Evolutionary conservation across 345 rosid genomes (phyloP).

Genomic region (Moricandia arvensis): DNA sequence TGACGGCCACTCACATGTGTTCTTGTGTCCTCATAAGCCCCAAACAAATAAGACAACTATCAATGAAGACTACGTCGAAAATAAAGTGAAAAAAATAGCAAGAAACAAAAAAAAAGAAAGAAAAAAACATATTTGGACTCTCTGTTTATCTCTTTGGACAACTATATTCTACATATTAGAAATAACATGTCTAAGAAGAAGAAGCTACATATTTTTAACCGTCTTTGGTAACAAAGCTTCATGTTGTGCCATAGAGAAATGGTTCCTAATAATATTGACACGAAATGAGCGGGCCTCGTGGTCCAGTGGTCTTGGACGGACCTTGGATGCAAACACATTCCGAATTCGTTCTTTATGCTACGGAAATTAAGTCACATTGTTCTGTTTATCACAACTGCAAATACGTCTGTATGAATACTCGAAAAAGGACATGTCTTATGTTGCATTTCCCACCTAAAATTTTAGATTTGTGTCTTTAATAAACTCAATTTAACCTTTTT

Average conservation of each 20-base stretch:
- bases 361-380: too few relatives aligned
- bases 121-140: background rate
- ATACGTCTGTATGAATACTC: too few relatives aligned
- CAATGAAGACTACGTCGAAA: background rate
- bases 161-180: background rate
- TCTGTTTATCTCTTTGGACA: background rate
- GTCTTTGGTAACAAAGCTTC: background rate
- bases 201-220: too few relatives aligned
- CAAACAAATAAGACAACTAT: background rate
- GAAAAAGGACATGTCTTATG: too few relatives aligned
- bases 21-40: background rate
- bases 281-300: too few relatives aligned
- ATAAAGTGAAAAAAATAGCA: background rate
- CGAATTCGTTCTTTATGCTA: too few relatives aligned
- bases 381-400: too few relatives aligned
- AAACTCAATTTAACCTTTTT: too few relatives aligned
- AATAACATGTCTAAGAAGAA: background rate
- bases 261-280: background rate
- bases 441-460: too few relatives aligned
- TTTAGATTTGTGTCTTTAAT: too few relatives aligned
- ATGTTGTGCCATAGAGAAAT: too few relatives aligned
- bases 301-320: background rate
- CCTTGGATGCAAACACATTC: background rate
- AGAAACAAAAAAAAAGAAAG: too few relatives aligned
- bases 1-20: background rate